Base-by-base conservation (phyloP, 192 early-diverging fungal species). In the Coemansia sp. region DNA sequence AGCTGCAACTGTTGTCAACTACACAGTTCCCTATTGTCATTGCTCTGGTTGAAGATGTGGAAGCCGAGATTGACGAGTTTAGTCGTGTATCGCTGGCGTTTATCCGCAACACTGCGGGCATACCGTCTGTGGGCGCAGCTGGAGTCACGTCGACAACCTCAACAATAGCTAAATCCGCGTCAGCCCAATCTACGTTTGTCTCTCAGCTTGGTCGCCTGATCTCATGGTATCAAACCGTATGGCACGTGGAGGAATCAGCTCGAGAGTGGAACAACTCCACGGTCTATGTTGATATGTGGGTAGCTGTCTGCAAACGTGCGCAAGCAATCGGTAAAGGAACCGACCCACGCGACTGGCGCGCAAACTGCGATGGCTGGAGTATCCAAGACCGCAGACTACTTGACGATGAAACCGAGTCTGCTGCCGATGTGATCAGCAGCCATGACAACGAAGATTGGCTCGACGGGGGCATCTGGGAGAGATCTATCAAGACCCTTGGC, bases 1-100 rank as follows among this genome's bases (percentile, higher is more conserved):
- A 76, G 18, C 56, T 88, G 12, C 84, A 83, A 30, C 83, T 90
- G 29, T 58, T 90, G 20, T 69, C 85, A 7, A 86, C 87, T 30
- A 83, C 87, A 28, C 91, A 91, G 67, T 68, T 90, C 36, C 85
- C 86, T 29, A 38, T 92, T 0, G 67, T 92, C 16, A 79, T 78
- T 42, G 64, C 82, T 1, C 87, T 90, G 29, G 71, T 82, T 7
- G 79, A 82, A 55, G 79, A 82, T 33, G 50, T 82, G 11, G 79
- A 82, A 40, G 61, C 60, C 28, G 74, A 82, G 60, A 66, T 75
- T 48, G 79, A 82, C 58, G 79, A 82, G 34, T 82, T 76, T 48
- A 82, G 68, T 60, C 79, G 79, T 52, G 63, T 82, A 40, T 76
- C 79, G 33, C 62, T 82, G 56, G 74, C 79, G n/a, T 82, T 82